phyloP scores from a whole-genome alignment of 2,329 filamentous ascomycete species.

The Pseudocercospora eumusae region DNA sequence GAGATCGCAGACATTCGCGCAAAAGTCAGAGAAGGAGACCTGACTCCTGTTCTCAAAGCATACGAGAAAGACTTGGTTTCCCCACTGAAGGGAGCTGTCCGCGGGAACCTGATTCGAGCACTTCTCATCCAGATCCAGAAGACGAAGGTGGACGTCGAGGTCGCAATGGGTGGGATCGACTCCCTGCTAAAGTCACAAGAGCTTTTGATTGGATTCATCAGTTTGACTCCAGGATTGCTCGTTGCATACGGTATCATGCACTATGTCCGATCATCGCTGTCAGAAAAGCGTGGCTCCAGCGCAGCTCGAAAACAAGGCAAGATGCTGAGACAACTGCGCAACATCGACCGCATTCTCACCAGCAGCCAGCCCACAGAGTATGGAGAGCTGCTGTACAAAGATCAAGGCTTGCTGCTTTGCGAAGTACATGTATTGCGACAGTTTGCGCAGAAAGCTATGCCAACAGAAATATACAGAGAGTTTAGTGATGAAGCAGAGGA shows the following conservation, averaged over 20 bases:
- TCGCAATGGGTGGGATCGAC: constrained; percentile 95
- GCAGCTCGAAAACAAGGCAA: constrained; percentile 67
- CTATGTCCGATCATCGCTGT: constrained; percentile 71
- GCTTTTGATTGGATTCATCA: constrained; percentile 95
- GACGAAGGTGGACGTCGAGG: constrained; percentile 96
- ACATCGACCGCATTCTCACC: constrained; percentile 71
- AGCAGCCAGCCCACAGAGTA: constrained; percentile 62
- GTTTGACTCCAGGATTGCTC: constrained; percentile 87
- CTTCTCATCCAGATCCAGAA: constrained; percentile 97
- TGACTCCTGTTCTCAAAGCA: constrained; percentile 85
- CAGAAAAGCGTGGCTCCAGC: constrained; percentile 67
- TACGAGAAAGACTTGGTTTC: constrained; percentile 86
- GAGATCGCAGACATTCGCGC: constrained; percentile 73
- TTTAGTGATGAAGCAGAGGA: constrained; percentile 88
- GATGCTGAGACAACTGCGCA: constrained; percentile 76
- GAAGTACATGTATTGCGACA: constrained; percentile 82
- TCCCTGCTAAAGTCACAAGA: constrained; percentile 93
- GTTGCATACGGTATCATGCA: constrained; percentile 73
- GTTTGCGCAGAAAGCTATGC: constrained; percentile 67
- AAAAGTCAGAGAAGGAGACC: constrained; percentile 85
- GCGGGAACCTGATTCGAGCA: constrained; percentile 83
- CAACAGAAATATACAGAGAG: constrained; percentile 73
- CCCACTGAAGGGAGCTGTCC: constrained; percentile 78
- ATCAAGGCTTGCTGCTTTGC: constrained; percentile 85
- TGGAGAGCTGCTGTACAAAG: constrained; percentile 81